A percentile compares a stretch with the other conserved stretches of the same genome.
Evolutionary conservation across 345 rosid species (phyloP).

Genomic region (Eucalyptus victrix): DNA sequence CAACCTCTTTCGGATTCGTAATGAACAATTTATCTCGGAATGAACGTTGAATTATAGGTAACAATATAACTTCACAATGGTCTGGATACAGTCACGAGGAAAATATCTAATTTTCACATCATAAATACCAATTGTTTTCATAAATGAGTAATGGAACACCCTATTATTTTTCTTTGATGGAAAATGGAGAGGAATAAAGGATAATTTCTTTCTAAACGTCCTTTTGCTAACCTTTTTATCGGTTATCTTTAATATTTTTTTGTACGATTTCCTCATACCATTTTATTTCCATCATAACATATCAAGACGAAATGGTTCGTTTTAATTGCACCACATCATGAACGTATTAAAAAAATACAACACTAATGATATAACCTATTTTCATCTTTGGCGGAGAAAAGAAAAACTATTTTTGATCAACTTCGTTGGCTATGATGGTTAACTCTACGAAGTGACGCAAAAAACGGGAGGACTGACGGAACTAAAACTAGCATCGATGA

Average conservation of each 20-base stretch:
- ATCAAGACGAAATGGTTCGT: accelerated
- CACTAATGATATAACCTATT: not conserved
- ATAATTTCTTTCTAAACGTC: too few species aligned
- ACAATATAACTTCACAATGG: too few species aligned
- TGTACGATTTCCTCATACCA: accelerated
- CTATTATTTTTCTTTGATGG: too few species aligned
- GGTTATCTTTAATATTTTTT: too few species aligned
- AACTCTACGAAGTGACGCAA: not conserved
- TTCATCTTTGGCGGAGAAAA: not conserved
- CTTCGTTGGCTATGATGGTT: too few species aligned
- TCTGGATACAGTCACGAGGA: accelerated
- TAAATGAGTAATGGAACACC: too few species aligned
- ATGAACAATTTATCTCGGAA: too few species aligned
- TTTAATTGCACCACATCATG: too few species aligned
- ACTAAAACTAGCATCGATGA: not conserved
- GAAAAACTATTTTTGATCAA: too few species aligned
- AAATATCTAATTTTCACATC: accelerated
- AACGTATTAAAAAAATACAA: accelerated
- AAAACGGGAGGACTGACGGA: not conserved
- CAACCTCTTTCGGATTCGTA: accelerated
- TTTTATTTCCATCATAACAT: too few species aligned
- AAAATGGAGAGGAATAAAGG: accelerated
- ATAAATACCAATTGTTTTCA: accelerated
- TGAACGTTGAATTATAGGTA: accelerated
- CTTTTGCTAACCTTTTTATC: accelerated